Conservation (phyloP, 495 filamentous ascomycete species). For the Hyphodiscus hymeniophilus region DNA sequence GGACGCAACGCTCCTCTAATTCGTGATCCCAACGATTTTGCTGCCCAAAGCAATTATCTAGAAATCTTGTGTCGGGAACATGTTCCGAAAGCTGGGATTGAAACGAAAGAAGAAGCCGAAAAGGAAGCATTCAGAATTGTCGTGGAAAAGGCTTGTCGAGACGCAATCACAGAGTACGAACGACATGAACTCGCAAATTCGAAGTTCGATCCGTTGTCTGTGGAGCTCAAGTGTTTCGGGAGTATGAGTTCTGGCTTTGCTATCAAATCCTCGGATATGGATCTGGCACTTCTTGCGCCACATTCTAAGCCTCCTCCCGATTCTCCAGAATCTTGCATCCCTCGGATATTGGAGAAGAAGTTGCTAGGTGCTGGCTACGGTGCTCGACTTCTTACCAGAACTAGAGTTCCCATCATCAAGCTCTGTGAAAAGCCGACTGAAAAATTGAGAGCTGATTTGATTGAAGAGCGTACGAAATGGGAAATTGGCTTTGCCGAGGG, state of each 20-base stretch:
- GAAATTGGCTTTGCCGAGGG: constrained; percentile 34
- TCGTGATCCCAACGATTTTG: constrained; percentile 29
- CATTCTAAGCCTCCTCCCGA: constrained; percentile 39
- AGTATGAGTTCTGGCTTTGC: constrained; percentile 69
- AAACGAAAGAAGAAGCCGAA: constrained; percentile 41
- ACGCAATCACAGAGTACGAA: constrained; percentile 44
- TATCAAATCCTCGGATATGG: constrained; percentile 66
- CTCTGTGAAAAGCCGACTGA: constrained; percentile 59
- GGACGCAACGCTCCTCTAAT: constrained; percentile 7
- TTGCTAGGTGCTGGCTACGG: constrained; percentile 63
- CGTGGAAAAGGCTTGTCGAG: constrained; percentile 48
- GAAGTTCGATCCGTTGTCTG: constrained; percentile 40
- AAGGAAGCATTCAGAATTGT: constrained; percentile 53
- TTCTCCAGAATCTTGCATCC: constrained; percentile 44
- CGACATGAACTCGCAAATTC: constrained; percentile 19
- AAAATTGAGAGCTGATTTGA: constrained; percentile 40
- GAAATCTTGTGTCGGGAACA: constrained; percentile 33
- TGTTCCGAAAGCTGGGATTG: constrained; percentile 39
- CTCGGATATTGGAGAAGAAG: constrained; percentile 56
- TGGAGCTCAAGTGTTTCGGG: constrained; percentile 61
- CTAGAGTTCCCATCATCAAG: constrained; percentile 76
- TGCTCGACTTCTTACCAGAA: constrained; percentile 59
- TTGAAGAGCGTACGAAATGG: constrained; percentile 53
- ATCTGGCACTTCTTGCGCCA: constrained; percentile 57
- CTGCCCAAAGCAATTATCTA: constrained; percentile 36